Base-by-base conservation (phyloP, 192 early-diverging fungal genomes). In the Jimgerdemannia lactiflua region DNA sequence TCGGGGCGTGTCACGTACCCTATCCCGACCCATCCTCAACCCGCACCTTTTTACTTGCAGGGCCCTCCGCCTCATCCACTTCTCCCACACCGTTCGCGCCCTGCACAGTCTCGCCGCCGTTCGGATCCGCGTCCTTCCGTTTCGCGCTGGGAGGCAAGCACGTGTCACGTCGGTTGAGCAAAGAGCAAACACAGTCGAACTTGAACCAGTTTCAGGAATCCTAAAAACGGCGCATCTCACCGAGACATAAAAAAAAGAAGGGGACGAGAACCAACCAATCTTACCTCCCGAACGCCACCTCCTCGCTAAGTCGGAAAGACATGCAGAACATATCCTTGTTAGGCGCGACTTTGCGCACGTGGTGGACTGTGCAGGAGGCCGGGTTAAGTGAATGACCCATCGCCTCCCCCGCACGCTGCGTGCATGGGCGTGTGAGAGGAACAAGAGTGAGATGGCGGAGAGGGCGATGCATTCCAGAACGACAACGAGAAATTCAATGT, bases 281-380 rank as follows among this genome's bases (percentile, higher is more conserved):
- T 59, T 59, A 59, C 49, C 49, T 59, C 49, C 49, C 49, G 49
- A 87, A 98, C 4, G 95, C 95, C 20, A 98, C 91, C 67, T 86
- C 91, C 18, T 86, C 79, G 18, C 93, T 93, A 67, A 99, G 80
- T 10, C 80, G 80, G 76, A 99, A 94, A 11, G 93, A 93, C 64
- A 98, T 83, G 77, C 98, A 99, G 75, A 95, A 91, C 98, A 99
- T 99, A 41, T 99, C 96, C 86, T 99, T 99, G 69, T 95, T 96
- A 3, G 98, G 98, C 2, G 98, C 96, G 3, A 99, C 98, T 66
- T 94, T 93, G 39, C 98, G 92, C 2, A 99, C 98, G 78, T 88
- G 92, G 77, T 94, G 91, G 4, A 96, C 83, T 6, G 82, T 79
- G 71, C 44, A 64, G 39, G 44, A 29, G 10, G 65, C 14, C 40